phyloP scores from a whole-genome alignment of 345 rosid genomes.

The Salix purpurea region DNA sequence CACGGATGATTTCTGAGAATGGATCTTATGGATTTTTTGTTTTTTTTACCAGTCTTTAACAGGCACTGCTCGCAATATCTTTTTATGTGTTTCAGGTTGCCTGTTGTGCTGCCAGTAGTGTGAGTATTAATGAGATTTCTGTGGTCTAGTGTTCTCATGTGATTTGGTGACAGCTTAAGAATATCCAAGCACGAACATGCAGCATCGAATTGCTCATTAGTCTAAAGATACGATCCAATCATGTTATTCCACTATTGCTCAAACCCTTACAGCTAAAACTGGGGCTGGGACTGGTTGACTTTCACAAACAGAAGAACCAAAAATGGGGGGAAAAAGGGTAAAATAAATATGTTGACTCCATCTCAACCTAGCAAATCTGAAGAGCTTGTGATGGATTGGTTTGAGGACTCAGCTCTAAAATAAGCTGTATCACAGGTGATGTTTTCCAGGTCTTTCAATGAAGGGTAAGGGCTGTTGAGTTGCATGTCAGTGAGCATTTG shows the following conservation, averaged over 20 bases:
- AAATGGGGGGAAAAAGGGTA: background rate
- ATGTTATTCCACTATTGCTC: slow-evolving; percentile 17
- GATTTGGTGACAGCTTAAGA: background rate
- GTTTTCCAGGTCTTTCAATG: slow-evolving; percentile 48
- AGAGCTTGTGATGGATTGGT: slow-evolving; percentile 28
- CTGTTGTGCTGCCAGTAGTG: background rate
- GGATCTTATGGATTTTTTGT: background rate
- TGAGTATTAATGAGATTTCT: background rate
- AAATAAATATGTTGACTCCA: background rate
- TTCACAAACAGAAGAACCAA: slow-evolving; percentile 24
- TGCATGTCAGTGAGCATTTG: slow-evolving; percentile 60
- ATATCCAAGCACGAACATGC: background rate
- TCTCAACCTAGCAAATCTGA: slow-evolving; percentile 32
- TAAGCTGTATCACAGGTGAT: slow-evolving; percentile 29
- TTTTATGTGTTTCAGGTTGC: background rate
- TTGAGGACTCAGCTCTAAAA: slow-evolving; percentile 33
- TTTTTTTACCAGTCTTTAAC: background rate
- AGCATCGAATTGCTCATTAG: slow-evolving; percentile 3
- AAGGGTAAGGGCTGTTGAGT: slow-evolving; percentile 45
- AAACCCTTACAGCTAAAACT: slow-evolving; percentile 15
- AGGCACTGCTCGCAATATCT: slow-evolving; percentile 1
- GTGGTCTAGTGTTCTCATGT: background rate
- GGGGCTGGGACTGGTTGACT: slow-evolving; percentile 16
- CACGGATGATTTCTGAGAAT: background rate
- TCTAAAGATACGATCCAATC: slow-evolving; percentile 11